A percentile compares a stretch with the other conserved stretches of the same genome.
Conservation (phyloP, 306 rosid species). For the Sindora glabra region DNA sequence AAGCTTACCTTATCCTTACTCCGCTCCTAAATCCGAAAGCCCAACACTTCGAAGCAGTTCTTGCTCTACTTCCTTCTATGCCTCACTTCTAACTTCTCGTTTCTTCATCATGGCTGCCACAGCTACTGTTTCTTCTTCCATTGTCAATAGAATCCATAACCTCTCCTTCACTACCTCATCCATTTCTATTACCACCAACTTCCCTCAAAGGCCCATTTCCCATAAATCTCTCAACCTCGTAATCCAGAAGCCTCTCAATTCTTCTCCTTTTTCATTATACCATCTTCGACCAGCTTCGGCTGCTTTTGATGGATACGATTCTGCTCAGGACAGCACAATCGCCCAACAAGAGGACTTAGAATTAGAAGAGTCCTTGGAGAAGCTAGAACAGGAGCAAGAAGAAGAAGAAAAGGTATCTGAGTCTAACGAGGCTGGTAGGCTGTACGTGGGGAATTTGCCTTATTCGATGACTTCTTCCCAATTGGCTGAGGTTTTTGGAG, state of each 20-base stretch:
- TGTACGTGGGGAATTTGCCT: slow-evolving; percentile 83
- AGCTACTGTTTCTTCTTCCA: slow-evolving; percentile 39
- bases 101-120: slow-evolving; percentile 39
- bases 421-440: slow-evolving; percentile 58
- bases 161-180: slow-evolving; percentile 37
- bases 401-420: slow-evolving; percentile 19
- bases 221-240: slow-evolving; percentile 41
- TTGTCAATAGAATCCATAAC: slow-evolving; percentile 44
- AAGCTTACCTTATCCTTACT: slow-evolving; percentile 30
- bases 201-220: slow-evolving; percentile 31
- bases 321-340: slow-evolving; percentile 19
- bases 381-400: slow-evolving; percentile 5
- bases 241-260: slow-evolving; percentile 18
- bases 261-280: slow-evolving; percentile 25
- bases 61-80: neutral
- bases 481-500: slow-evolving; percentile 58
- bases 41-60: neutral
- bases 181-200: slow-evolving; percentile 32
- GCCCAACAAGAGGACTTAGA: slow-evolving; percentile 27
- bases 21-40: neutral
- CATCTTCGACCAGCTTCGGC: slow-evolving; percentile 28
- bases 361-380: slow-evolving; percentile 17
- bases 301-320: slow-evolving; percentile 42
- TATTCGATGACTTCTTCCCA: slow-evolving; percentile 54
- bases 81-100: neutral